Base-by-base conservation (phyloP, 768 basidiomycete genomes). In the Amanita rubescens region DNA sequence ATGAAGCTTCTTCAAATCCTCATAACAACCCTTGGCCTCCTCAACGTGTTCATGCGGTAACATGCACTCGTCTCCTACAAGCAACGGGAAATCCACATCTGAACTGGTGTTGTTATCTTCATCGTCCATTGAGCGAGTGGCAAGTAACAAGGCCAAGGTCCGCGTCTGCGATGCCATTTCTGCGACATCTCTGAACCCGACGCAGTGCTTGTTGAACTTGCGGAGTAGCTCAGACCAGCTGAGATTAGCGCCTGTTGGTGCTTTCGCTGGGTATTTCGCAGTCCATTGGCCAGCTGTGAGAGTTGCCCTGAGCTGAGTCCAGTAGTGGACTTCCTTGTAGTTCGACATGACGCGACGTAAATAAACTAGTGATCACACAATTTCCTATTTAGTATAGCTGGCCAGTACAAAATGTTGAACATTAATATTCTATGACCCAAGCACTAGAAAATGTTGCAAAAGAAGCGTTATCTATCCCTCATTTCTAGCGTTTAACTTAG, bases 191-290 rank as follows among this genome's bases (percentile, higher is more conserved):
- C 65, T 60, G 59, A 75, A 81, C 0, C 84, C 83, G 5, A 66
- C 67, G 61, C 84, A 86, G 59, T 94, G 91, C 58, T 94, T 94
- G 65, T 87, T 84, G 71, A 90, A 91, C 68, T 94, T 94, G 58
- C 88, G 79, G 37, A 93, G 68, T 11, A 93, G 78, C 62, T 90
- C 86, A 1, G 82, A 73, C 91, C 91, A 94, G 10, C 82, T 71
- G 14, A 93, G 65, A 3, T 66, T 59, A 0, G 61, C 55, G 12
- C 78, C 84, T 27, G 79, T 78, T 27, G 75, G 75, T 0, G 78
- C 69, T 58, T 76, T 86, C 3, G 84, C 86, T 0, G 90, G 88
- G 24, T 65, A 64, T 2, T 69, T 57, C 5, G 84, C 70, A 12
- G 80, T 69, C 91, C 91, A 94, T 58, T 79, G 72, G 7, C 91